Evolutionary conservation across 306 rosid genomes (phyloP).

Genomic region (Dicorynia guianensis): DNA sequence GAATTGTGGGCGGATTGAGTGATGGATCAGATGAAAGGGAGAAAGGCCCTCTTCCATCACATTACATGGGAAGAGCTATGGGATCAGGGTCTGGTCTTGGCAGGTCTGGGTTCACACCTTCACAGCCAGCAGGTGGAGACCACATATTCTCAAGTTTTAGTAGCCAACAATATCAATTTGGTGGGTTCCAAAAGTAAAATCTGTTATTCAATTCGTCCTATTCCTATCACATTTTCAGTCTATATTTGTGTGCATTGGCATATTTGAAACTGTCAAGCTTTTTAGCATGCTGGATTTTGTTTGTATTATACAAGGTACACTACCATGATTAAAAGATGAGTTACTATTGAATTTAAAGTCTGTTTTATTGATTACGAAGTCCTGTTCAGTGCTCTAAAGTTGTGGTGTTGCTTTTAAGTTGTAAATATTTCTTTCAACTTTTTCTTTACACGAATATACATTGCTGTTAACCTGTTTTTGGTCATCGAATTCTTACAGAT

Average conservation of each 20-base stretch:
- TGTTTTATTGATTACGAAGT: constrained; percentile 28
- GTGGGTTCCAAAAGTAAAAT: constrained; percentile 83
- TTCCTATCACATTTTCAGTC: constrained; percentile 17
- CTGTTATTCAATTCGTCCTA: constrained; percentile 10
- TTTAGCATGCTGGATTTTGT: constrained; percentile 51
- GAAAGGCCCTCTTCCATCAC: constrained; percentile 74
- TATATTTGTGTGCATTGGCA: constrained; percentile 53
- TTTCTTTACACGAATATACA: background rate
- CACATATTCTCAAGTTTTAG: constrained; percentile 72
- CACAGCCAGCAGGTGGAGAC: constrained; percentile 60
- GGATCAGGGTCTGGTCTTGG: constrained; percentile 93
- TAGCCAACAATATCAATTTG: constrained; percentile 72
- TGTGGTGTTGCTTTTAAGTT: constrained; percentile 37
- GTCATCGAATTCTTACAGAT: constrained; percentile 15
- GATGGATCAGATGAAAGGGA: constrained; percentile 81
- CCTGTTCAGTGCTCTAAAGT: constrained; percentile 34
- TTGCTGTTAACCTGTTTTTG: constrained; percentile 12
- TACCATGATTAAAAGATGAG: constrained; percentile 34
- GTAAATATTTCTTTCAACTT: constrained; percentile 31
- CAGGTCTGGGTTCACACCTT: constrained; percentile 63
- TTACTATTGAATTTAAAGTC: constrained; percentile 23
- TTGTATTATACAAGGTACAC: constrained; percentile 38
- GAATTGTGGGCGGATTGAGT: constrained; percentile 81
- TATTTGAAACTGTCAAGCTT: constrained; percentile 36
- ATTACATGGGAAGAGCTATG: constrained; percentile 95